Conservation (phyloP, 768 basidiomycete species). For the Boletus reticulatus region DNA sequence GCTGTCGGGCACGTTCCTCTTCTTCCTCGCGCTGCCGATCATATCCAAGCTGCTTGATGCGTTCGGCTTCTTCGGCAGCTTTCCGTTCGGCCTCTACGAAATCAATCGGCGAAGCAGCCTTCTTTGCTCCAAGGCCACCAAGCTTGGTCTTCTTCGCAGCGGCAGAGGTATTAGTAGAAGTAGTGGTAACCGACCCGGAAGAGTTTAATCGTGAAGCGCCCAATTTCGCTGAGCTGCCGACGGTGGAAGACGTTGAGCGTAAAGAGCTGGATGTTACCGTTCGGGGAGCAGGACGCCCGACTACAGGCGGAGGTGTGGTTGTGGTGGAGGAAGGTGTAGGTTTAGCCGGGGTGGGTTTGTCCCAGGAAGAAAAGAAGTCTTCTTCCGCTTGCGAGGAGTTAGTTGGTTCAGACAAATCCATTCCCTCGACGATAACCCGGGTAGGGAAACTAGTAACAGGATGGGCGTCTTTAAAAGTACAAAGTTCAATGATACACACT, state of each 20-base stretch:
- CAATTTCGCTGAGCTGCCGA: slow-evolving; percentile 34
- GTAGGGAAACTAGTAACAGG: slow-evolving; percentile 59
- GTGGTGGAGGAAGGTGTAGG: slow-evolving; percentile 50
- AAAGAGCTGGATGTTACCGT: slow-evolving; percentile 65
- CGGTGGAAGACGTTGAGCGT: slow-evolving; percentile 41
- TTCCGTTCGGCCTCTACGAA: slow-evolving; percentile 94
- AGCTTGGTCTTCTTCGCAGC: slow-evolving; percentile 64
- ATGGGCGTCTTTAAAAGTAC: not conserved
- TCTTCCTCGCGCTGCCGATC: slow-evolving; percentile 82
- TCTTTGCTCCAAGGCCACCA: slow-evolving; percentile 83
- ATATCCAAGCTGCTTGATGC: slow-evolving; percentile 89
- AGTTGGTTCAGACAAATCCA: slow-evolving; percentile 43
- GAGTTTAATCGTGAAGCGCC: slow-evolving; percentile 44
- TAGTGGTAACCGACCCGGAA: slow-evolving; percentile 32
- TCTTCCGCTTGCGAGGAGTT: slow-evolving; percentile 62
- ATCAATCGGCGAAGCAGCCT: slow-evolving; percentile 76
- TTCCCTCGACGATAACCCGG: slow-evolving; percentile 82
- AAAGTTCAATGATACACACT: slow-evolving; percentile 41
- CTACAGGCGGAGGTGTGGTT: slow-evolving; percentile 51
- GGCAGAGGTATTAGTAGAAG: slow-evolving; percentile 31
- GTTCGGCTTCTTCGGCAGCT: slow-evolving; percentile 89
- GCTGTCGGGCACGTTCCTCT: slow-evolving; percentile 69
- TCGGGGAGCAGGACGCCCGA: slow-evolving; percentile 58
- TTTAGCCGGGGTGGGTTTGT: slow-evolving; percentile 69
- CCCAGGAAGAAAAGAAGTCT: slow-evolving; percentile 98